phyloP scores from a whole-genome alignment of 208 protist genomes.

The Leishmania guyanensis region DNA sequence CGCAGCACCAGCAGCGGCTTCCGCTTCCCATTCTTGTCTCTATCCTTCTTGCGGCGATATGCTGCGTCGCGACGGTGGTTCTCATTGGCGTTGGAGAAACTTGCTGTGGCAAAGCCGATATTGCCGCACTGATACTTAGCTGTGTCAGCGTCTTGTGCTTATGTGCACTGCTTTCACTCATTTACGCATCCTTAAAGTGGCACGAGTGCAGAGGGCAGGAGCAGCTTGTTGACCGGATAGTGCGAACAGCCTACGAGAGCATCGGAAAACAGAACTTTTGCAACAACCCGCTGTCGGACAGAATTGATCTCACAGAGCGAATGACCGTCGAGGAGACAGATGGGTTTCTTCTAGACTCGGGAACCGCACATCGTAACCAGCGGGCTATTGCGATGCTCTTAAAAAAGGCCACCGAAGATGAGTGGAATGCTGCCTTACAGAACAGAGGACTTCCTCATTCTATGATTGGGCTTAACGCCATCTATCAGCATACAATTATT shows the following conservation, averaged over 20 bases:
- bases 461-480: slow-evolving; percentile 39
- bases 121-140: slow-evolving; percentile 25
- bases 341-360: slow-evolving; percentile 26
- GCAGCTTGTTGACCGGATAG: slow-evolving; percentile 9
- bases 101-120: slow-evolving; percentile 16
- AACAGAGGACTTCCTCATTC: slow-evolving; percentile 38
- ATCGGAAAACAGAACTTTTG: slow-evolving; percentile 2
- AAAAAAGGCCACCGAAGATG: slow-evolving; percentile 51
- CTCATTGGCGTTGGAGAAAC: slow-evolving; percentile 17
- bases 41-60: slow-evolving; percentile 15
- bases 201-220: not conserved
- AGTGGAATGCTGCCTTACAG: slow-evolving; percentile 40
- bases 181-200: slow-evolving; percentile 13
- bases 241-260: slow-evolving; percentile 3
- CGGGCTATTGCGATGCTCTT: slow-evolving; percentile 41
- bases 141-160: slow-evolving; percentile 16
- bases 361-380: slow-evolving; percentile 30
- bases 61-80: slow-evolving; percentile 19
- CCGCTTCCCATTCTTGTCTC: slow-evolving; percentile 18
- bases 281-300: slow-evolving; percentile 25
- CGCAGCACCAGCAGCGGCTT: slow-evolving; percentile 15
- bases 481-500: slow-evolving; percentile 49
- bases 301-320: slow-evolving; percentile 9
- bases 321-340: slow-evolving; percentile 11
- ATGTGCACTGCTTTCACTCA: slow-evolving; percentile 29